Percentiles rank a stretch among this genome's conserved stretches.
Conservation (phyloP, 768 basidiomycete species). For the Leccinum obscurum region DNA sequence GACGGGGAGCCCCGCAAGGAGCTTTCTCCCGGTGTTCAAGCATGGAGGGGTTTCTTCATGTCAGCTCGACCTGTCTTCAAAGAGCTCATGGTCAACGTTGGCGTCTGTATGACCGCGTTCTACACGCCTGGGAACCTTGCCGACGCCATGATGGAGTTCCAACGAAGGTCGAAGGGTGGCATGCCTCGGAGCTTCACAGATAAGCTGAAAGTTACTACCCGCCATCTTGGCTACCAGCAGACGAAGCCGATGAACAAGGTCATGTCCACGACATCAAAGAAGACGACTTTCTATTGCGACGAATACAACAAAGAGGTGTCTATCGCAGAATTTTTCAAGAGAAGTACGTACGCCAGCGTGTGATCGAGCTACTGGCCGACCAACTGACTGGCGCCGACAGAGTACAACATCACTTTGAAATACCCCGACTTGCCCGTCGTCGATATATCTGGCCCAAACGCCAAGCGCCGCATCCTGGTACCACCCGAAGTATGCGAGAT, state of each 20-base stretch:
- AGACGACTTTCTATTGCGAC: conserved; percentile 54
- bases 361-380: background rate
- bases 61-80: conserved; percentile 50
- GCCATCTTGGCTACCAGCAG: conserved; percentile 52
- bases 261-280: conserved; percentile 39
- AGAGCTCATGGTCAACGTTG: conserved; percentile 54
- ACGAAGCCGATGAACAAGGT: conserved; percentile 49
- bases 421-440: conserved; percentile 56
- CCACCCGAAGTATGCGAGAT: conserved; percentile 77
- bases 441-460: conserved; percentile 44
- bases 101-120: conserved; percentile 55
- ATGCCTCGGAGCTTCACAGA: conserved; percentile 50
- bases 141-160: conserved; percentile 53
- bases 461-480: conserved; percentile 39
- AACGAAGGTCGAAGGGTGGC: conserved; percentile 38
- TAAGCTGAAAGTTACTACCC: conserved; percentile 57
- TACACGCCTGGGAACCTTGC: conserved; percentile 63
- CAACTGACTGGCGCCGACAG: conserved; percentile 35
- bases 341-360: conserved; percentile 43
- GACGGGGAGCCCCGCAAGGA: conserved; percentile 11
- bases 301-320: conserved; percentile 55
- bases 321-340: conserved; percentile 63
- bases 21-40: conserved; percentile 42
- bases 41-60: conserved; percentile 51
- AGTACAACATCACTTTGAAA: conserved; percentile 54